These are phyloP conservation scores for Penicillium sp. DNA, from an alignment of 2,329 filamentous ascomycete species.

Conservation along the genomic window DNA sequence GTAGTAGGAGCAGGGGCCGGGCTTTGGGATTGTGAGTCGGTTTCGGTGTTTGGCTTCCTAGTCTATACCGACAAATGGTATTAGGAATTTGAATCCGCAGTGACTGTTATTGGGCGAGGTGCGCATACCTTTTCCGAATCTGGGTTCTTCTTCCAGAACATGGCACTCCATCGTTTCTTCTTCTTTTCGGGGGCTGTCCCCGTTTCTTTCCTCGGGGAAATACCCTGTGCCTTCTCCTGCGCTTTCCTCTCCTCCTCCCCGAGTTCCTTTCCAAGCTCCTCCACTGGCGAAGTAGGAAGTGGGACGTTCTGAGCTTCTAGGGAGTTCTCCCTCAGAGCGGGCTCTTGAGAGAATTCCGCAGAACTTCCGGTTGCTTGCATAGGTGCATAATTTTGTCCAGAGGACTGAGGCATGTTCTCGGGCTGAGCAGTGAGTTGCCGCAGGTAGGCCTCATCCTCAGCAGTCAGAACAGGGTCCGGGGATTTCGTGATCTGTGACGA, in stretches of 20 bases:
- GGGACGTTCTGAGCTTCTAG: conserved; percentile 45
- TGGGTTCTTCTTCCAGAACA: conserved; percentile 37
- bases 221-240: conserved; percentile 20
- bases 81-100: background rate
- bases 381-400: conserved; percentile 3
- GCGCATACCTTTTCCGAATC: conserved; percentile 30
- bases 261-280: conserved; percentile 35
- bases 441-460: conserved; percentile 58
- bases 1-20: background rate
- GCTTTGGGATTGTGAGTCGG: conserved; percentile 4
- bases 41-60: conserved; percentile 1
- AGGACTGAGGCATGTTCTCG: conserved; percentile 16
- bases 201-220: conserved; percentile 15
- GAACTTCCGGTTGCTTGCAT: background rate
- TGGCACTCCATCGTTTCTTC: conserved; percentile 36
- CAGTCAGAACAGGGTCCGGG: conserved; percentile 48
- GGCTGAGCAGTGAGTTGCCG: conserved; percentile 47
- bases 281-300: conserved; percentile 47
- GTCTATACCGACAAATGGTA: conserved; percentile 1
- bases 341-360: conserved; percentile 1
- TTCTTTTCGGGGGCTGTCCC: conserved; percentile 23
- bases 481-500: conserved; percentile 29
- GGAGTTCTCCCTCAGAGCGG: conserved; percentile 30
- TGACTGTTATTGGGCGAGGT: background rate
- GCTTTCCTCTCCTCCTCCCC: conserved; percentile 33